Evolutionary conservation across 306 rosid genomes (phyloP).

Genomic region (Lotus japonicus): DNA sequence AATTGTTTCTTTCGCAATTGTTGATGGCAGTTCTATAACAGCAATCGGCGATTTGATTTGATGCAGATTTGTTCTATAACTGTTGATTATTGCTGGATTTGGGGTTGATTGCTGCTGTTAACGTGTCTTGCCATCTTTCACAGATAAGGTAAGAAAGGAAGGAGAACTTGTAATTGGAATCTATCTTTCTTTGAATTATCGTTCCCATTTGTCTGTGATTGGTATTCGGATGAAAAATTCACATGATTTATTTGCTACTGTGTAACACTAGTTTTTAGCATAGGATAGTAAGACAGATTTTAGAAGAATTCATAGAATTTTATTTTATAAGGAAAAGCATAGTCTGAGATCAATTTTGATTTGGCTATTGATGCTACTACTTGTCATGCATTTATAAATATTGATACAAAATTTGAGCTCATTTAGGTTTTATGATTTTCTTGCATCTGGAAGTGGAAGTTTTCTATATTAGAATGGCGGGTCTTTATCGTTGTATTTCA

Average conservation of each 20-base stretch:
- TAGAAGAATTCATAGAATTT: not conserved
- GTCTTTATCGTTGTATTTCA: not conserved
- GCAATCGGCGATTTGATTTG: not conserved
- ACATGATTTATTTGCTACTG: not conserved
- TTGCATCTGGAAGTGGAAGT: not conserved
- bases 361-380: not conserved
- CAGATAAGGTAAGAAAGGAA: slow-evolving; percentile 56
- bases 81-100: not conserved
- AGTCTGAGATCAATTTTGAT: not conserved
- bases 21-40: not conserved
- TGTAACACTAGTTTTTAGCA: not conserved
- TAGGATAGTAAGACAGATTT: not conserved
- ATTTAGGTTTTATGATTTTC: not conserved
- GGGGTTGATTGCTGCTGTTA: slow-evolving; percentile 35
- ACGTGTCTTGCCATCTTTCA: not conserved
- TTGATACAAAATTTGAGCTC: not conserved
- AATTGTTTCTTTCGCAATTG: not conserved
- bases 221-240: not conserved
- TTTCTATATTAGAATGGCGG: not conserved
- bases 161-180: not conserved
- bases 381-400: not conserved
- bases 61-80: slow-evolving; percentile 17
- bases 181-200: not conserved
- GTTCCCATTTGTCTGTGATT: not conserved
- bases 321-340: too few species aligned